A percentile compares a stretch with the other conserved stretches of the same genome.
Conservation (phyloP, 345 rosid genomes). For the Firmiana major region DNA sequence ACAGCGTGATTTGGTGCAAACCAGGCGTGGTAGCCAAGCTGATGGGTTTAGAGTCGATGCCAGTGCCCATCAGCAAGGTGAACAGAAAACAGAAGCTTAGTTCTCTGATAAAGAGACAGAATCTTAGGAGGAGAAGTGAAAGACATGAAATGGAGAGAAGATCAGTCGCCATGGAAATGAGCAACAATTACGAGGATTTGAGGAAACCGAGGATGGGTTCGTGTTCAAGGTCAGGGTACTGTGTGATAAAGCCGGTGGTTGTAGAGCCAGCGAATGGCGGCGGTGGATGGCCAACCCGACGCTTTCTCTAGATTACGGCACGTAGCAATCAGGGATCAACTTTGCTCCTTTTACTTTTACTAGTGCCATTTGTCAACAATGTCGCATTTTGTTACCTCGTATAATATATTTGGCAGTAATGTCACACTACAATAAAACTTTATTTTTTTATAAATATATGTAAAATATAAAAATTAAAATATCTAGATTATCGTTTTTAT, state of each 20-base stretch:
- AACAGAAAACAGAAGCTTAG: conserved; percentile 22
- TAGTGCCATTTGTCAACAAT: background rate
- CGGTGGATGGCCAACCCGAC: conserved; percentile 43
- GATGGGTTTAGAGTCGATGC: conserved; percentile 89
- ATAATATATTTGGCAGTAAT: background rate
- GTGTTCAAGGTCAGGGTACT: conserved; percentile 32
- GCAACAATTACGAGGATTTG: conserved; percentile 8
- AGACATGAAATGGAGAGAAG: conserved; percentile 39
- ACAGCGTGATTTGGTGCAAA: conserved; percentile 77
- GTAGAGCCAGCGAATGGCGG: conserved; percentile 22
- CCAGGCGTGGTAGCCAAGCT: conserved; percentile 90
- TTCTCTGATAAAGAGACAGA: conserved; percentile 42
- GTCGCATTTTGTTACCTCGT: background rate
- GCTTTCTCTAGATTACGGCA: conserved; percentile 25
- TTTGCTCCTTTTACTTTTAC: background rate
- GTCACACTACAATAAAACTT: background rate
- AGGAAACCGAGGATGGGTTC: conserved; percentile 21
- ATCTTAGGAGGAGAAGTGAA: conserved; percentile 42
- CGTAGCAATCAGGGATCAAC: background rate
- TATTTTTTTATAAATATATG: too few species aligned
- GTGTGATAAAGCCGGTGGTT: conserved; percentile 30
- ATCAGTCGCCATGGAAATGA: conserved; percentile 15
- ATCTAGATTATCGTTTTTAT: too few species aligned
- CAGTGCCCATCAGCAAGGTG: conserved; percentile 35
- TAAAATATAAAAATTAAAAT: too few species aligned